These are phyloP conservation scores for Exophiala calicioides DNA, from an alignment of 2,329 filamentous ascomycete species.

Conservation along the genomic window DNA sequence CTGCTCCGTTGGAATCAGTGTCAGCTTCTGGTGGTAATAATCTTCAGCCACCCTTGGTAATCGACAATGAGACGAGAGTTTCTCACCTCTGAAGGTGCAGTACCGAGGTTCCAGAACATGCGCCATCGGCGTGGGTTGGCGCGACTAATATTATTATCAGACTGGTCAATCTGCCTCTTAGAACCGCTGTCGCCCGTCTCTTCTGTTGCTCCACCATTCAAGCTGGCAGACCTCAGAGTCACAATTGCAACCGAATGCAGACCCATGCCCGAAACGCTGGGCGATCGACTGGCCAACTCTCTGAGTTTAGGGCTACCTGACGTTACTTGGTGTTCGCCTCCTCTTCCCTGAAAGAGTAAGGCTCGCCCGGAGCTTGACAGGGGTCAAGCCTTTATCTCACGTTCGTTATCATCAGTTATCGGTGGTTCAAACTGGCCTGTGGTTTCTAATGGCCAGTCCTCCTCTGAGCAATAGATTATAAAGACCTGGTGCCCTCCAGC, in stretches of 20 bases:
- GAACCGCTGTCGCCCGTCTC: no score
- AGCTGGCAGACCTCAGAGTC: no score
- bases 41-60: no score
- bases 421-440: background rate
- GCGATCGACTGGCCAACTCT: background rate
- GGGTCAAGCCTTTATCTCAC: conserved; percentile 20
- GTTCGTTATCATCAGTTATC: conserved; percentile 18
- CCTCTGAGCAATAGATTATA: conserved; percentile 15
- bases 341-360: conserved; percentile 19
- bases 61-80: no score
- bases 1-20: conserved; percentile 83
- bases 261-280: no score
- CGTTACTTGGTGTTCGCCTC: conserved; percentile 11
- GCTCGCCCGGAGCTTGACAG: conserved; percentile 14
- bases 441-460: conserved; percentile 4
- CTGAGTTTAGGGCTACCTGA: background rate
- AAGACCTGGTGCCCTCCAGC: conserved; percentile 6
- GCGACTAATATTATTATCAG: no score
- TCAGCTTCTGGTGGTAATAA: conserved; percentile 91
- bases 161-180: no score
- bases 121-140: no score
- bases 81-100: no score
- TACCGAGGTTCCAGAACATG: no score
- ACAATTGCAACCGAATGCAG: no score
- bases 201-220: no score